Percentiles rank a stretch among this genome's conserved stretches.
phyloP scores from a whole-genome alignment of 805 yeast species.

The Saccharomyces paradoxus region DNA sequence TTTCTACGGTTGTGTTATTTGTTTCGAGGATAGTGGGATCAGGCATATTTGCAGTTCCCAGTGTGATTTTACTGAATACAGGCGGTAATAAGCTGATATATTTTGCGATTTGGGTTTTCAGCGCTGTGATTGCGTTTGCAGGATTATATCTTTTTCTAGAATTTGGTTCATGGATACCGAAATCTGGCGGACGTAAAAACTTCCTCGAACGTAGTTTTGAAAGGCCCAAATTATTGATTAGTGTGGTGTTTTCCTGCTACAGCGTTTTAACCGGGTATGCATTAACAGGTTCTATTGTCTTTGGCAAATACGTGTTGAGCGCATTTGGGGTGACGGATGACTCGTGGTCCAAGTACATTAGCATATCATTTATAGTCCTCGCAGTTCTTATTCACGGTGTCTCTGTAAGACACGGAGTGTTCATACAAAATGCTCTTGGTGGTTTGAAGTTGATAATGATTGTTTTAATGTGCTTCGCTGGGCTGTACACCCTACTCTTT shows the following conservation, averaged over 20 bases:
- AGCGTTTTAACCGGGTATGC: conserved; percentile 49
- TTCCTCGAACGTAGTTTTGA: conserved; percentile 61
- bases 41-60: conserved; percentile 68
- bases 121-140: conserved; percentile 54
- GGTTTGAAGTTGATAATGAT: conserved; percentile 49
- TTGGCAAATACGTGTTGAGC: conserved; percentile 51
- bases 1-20: conserved; percentile 55
- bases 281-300: conserved; percentile 47
- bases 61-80: conserved; percentile 55
- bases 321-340: conserved; percentile 37
- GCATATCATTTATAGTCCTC: conserved; percentile 33
- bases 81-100: conserved; percentile 61
- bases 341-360: conserved; percentile 35
- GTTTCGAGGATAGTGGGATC: conserved; percentile 68
- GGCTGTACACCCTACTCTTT: conserved; percentile 48
- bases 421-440: conserved; percentile 56
- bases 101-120: conserved; percentile 53
- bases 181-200: conserved; percentile 70
- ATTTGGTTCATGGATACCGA: conserved; percentile 60
- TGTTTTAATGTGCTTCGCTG: conserved; percentile 46
- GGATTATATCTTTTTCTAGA: conserved; percentile 63
- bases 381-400: conserved; percentile 44
- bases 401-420: conserved; percentile 52
- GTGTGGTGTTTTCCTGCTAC: conserved; percentile 42
- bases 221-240: conserved; percentile 48